These are phyloP conservation scores for Diplosphaera chodatii DNA, from an alignment of 139 green algal genomes.

Conservation along the genomic window DNA sequence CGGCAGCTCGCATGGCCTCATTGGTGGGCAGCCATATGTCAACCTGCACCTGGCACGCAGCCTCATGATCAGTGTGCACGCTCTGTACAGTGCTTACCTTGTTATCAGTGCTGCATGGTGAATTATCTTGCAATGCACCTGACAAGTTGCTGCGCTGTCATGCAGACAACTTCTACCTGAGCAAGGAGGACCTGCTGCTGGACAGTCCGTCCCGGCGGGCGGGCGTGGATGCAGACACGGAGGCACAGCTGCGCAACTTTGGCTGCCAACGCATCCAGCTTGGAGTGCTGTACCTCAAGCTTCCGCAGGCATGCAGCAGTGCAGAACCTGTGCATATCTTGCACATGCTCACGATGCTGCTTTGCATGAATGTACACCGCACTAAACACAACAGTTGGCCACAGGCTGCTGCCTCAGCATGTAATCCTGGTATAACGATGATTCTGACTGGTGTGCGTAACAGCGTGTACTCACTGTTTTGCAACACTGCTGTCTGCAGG, in stretches of 20 bases:
- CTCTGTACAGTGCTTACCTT: no score
- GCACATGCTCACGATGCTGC: no score
- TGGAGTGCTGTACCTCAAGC: not conserved
- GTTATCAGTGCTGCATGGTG: no score
- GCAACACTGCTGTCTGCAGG: conserved; percentile 56
- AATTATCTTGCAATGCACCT: not conserved
- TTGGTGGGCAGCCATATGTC: not conserved
- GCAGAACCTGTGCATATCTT: no score
- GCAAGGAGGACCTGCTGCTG: conserved; percentile 53
- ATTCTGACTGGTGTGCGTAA: no score
- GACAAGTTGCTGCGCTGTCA: not conserved
- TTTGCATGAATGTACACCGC: no score
- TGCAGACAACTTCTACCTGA: conserved; percentile 85
- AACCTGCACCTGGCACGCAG: no score
- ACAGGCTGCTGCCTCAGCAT: no score
- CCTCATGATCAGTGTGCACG: no score
- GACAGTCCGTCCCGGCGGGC: conserved; percentile 58
- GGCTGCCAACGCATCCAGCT: conserved; percentile 76
- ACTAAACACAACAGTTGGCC: no score
- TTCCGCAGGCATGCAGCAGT: not conserved
- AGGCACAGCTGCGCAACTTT: conserved; percentile 64
- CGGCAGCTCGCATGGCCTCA: not conserved
- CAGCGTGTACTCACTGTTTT: no score
- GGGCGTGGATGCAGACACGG: conserved; percentile 66
- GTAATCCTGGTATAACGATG: no score